Conservation (phyloP, 208 protist genomes). For the Acanthamoeba castellanii region DNA sequence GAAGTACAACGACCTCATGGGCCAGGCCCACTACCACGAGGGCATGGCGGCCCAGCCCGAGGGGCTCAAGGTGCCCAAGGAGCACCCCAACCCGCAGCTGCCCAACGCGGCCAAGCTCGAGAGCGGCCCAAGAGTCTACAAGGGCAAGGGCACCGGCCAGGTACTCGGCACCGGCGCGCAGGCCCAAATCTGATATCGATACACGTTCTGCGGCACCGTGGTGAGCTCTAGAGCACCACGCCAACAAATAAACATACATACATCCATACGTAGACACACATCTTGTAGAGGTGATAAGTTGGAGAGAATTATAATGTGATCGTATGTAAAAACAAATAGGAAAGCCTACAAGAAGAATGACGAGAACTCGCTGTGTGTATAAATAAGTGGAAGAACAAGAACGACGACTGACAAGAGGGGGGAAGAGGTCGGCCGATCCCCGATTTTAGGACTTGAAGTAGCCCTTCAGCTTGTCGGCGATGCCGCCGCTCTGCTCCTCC, state of each 20-base stretch:
- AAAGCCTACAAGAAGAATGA: not conserved
- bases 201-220: not conserved
- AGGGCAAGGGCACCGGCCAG: constrained; percentile 24
- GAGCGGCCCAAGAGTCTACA: not conserved
- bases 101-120: not conserved
- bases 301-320: no score
- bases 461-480: constrained; percentile 26
- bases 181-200: not conserved
- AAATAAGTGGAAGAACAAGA: not conserved
- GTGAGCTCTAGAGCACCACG: no score
- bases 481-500: not conserved
- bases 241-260: no score
- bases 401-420: not conserved
- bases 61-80: not conserved
- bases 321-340: no score
- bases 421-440: not conserved
- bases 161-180: not conserved
- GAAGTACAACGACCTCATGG: constrained; percentile 50
- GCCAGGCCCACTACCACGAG: constrained; percentile 22
- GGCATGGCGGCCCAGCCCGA: constrained; percentile 13
- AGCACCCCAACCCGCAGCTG: not conserved
- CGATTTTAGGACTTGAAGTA: constrained; percentile 33
- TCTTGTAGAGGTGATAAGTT: no score
- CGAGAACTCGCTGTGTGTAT: not conserved
- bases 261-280: no score